Percentiles rank a stretch among this genome's conserved stretches.
These are phyloP conservation scores for Termitomyces sp. DNA, from an alignment of 768 basidiomycete genomes.

Conservation along the genomic window DNA sequence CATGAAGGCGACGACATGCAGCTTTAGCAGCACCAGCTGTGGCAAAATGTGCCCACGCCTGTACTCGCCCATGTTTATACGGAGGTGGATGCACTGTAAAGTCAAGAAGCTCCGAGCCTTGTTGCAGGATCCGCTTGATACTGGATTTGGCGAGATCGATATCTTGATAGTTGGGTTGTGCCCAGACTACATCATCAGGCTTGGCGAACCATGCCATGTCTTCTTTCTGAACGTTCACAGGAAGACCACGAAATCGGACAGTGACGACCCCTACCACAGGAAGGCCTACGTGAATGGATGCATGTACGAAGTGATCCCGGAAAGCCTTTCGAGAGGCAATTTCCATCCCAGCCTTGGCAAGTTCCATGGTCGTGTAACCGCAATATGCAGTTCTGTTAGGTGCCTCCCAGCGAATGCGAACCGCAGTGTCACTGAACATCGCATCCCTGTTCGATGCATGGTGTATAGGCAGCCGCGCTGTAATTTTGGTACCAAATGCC, in stretches of 20 bases:
- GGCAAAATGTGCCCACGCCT: constrained; percentile 52
- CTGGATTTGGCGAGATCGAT: constrained; percentile 35
- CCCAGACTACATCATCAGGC: constrained; percentile 46
- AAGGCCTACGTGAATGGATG: constrained; percentile 46
- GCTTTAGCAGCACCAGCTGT: constrained; percentile 45
- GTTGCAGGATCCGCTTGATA: constrained; percentile 34
- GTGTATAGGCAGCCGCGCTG: constrained; percentile 41
- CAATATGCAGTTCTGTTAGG: constrained; percentile 54
- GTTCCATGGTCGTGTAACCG: constrained; percentile 48
- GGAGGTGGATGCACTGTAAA: constrained; percentile 49
- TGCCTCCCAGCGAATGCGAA: constrained; percentile 56
- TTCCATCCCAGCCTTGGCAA: constrained; percentile 48
- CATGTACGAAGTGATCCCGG: constrained; percentile 37
- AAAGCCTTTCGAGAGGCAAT: constrained; percentile 28
- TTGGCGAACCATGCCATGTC: constrained; percentile 40
- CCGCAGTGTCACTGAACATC: constrained; percentile 45
- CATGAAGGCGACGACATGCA: constrained; percentile 44
- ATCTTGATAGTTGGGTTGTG: constrained; percentile 36
- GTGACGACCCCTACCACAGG: constrained; percentile 56
- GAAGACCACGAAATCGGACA: constrained; percentile 54
- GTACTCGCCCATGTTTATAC: constrained; percentile 36
- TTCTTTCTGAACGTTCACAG: constrained; percentile 34
- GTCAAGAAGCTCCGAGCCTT: constrained; percentile 23
- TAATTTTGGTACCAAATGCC: constrained; percentile 33
- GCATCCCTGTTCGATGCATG: constrained; percentile 29